Evolutionary conservation across 2,329 filamentous ascomycete genomes (phyloP).

Genomic region (Pezicula neosporulosa): DNA sequence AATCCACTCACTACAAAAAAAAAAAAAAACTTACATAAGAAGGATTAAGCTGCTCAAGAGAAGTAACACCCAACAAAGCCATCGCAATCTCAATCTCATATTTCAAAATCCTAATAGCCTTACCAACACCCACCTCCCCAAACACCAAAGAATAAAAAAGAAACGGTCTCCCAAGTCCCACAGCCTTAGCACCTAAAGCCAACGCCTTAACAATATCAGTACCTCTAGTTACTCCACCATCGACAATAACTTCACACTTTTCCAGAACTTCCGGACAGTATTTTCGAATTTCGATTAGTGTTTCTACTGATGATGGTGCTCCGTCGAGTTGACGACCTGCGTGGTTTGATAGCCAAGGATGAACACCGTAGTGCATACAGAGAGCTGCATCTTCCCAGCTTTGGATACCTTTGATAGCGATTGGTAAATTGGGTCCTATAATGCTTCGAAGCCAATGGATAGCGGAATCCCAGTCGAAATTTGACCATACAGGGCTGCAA

Average conservation of each 20-base stretch:
- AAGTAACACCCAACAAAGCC: background rate
- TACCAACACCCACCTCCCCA: conserved; percentile 41
- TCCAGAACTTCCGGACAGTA: conserved; percentile 19
- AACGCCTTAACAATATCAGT: conserved; percentile 59
- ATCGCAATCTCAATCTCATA: conserved; percentile 35
- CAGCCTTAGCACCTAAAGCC: conserved; percentile 57
- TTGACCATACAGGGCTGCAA: background rate
- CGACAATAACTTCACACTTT: conserved; percentile 50
- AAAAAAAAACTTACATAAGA: background rate
- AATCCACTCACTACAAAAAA: no score
- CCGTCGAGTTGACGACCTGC: background rate
- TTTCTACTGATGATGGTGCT: conserved; percentile 54
- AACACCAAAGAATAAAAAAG: conserved; percentile 53
- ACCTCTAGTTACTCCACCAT: conserved; percentile 54
- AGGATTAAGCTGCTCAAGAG: background rate
- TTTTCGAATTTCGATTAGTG: conserved; percentile 51
- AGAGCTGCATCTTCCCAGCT: background rate
- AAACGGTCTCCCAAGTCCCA: conserved; percentile 51
- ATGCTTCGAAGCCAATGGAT: background rate
- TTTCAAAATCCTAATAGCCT: conserved; percentile 45
- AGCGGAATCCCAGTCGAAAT: background rate
- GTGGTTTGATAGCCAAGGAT: background rate
- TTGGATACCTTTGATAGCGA: background rate
- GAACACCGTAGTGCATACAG: background rate
- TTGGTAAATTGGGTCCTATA: background rate